A percentile compares a stretch with the other conserved stretches of the same genome.
Conservation (phyloP, 148 eudicot species). For the Dianthus caryophyllus region DNA sequence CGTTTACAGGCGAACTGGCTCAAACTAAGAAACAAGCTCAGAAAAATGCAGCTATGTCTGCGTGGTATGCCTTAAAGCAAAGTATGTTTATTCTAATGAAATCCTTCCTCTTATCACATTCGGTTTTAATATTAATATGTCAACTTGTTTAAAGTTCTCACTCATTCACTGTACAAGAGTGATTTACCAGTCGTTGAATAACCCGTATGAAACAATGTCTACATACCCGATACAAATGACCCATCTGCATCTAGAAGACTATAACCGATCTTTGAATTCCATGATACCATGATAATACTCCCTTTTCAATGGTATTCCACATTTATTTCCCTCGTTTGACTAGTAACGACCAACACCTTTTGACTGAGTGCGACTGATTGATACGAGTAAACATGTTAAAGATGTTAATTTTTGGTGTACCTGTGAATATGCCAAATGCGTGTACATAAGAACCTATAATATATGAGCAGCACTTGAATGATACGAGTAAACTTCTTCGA, state of each 20-base stretch:
- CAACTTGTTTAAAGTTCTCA: neutral
- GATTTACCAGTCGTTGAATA: neutral
- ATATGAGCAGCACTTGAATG: no score
- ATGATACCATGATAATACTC: no score
- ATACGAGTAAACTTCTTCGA: no score
- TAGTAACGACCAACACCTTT: no score
- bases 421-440: no score
- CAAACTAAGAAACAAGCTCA: conserved; percentile 65
- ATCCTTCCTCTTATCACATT: neutral
- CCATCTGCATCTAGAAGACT: neutral
- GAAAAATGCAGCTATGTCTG: conserved; percentile 55
- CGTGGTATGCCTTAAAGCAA: conserved; percentile 54
- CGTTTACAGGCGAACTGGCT: conserved; percentile 41
- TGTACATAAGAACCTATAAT: neutral
- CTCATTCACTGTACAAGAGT: neutral
- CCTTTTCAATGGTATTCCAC: no score
- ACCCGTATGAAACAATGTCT: neutral
- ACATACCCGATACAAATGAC: neutral
- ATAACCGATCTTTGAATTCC: no score
- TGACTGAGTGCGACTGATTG: no score
- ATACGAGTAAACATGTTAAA: no score
- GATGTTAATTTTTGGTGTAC: no score
- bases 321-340: no score
- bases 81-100: conserved; percentile 39
- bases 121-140: neutral